Percentiles rank a stretch among this genome's conserved stretches.
Conservation (phyloP, 1,284 basidiomycete species). For the Rhodotorula sp. region DNA sequence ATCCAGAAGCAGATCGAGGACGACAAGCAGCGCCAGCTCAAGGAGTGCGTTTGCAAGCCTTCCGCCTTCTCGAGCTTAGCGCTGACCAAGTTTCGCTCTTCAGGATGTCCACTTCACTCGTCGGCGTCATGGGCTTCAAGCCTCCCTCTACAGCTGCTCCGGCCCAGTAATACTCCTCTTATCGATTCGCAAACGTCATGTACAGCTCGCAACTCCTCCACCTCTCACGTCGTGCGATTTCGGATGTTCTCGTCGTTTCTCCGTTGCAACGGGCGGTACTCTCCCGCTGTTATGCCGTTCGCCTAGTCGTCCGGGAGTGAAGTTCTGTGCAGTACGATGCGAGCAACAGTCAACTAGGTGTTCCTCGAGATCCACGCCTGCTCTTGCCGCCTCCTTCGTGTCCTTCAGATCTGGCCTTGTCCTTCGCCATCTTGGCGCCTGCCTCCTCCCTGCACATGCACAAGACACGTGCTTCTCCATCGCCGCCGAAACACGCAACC, state of each 20-base stretch:
- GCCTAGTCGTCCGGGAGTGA: not conserved
- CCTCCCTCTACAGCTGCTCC: constrained; percentile 5
- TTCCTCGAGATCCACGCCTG: no score
- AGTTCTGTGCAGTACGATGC: not conserved
- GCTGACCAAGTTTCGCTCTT: not conserved
- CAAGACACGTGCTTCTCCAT: not conserved
- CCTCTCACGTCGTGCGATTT: not conserved
- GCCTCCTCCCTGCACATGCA: not conserved
- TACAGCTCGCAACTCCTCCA: no score
- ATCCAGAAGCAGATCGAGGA: constrained; percentile 76
- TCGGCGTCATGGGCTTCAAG: constrained; percentile 33
- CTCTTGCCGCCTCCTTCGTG: not conserved
- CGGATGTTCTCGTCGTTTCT: not conserved
- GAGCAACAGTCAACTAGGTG: no score
- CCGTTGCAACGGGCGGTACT: no score
- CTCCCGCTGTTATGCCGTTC: not conserved
- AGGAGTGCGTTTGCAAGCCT: constrained; percentile 51
- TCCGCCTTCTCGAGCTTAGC: no score
- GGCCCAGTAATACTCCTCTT: not conserved
- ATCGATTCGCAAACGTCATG: no score
- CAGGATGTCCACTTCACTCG: constrained; percentile 30
- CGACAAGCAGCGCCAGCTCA: constrained; percentile 73
- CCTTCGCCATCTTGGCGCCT: constrained; percentile 4
- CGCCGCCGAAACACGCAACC: not conserved
- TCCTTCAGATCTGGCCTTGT: constrained; percentile 29